Conservation (phyloP, 1,284 basidiomycete genomes). For the Tylopilus orsonianus region DNA sequence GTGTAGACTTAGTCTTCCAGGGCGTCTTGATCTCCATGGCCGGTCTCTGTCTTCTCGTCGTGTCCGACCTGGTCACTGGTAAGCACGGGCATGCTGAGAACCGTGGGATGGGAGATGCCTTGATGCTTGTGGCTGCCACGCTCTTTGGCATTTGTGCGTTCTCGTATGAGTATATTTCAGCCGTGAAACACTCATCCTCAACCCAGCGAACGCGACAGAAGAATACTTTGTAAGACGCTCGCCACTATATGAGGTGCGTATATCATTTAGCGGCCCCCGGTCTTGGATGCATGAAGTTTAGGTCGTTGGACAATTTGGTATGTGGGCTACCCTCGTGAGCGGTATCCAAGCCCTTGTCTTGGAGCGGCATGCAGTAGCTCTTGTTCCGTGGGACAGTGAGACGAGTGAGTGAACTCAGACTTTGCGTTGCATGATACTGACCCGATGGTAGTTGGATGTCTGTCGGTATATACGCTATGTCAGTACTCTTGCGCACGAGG, state of each 20-base stretch:
- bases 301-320: conserved; percentile 81
- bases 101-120: conserved; percentile 72
- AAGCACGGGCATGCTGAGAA: conserved; percentile 64
- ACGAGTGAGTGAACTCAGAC: conserved; percentile 48
- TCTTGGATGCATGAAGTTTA: conserved; percentile 16
- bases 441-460: conserved; percentile 56
- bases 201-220: conserved; percentile 77
- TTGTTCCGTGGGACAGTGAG: conserved; percentile 65
- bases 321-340: conserved; percentile 79
- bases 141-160: conserved; percentile 78
- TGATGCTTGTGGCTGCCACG: conserved; percentile 83
- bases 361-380: conserved; percentile 64
- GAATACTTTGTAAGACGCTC: conserved; percentile 79
- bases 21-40: conserved; percentile 71
- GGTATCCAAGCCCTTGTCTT: conserved; percentile 71
- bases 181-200: background rate
- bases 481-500: conserved; percentile 6
- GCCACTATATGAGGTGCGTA: conserved; percentile 70
- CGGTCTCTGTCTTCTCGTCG: conserved; percentile 75
- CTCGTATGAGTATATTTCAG: background rate
- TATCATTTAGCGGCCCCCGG: background rate
- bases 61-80: conserved; percentile 65
- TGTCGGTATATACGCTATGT: conserved; percentile 67
- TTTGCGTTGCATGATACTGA: background rate
- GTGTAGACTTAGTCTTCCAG: conserved; percentile 33